Conservation (phyloP, 164 flowering plant species). For the Nymphaea thermarum region DNA sequence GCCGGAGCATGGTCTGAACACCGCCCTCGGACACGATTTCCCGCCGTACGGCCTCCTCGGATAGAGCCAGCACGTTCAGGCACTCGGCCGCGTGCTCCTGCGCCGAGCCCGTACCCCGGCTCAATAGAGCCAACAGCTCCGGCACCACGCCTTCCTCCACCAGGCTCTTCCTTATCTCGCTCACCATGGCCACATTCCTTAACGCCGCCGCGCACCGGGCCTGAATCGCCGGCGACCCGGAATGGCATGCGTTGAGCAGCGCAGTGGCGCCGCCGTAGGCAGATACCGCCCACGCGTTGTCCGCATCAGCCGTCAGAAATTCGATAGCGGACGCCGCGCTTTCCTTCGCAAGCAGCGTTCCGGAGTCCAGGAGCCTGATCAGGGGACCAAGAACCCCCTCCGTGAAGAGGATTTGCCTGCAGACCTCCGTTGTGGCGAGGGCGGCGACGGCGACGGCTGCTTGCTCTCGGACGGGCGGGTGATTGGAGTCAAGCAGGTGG, state of each 20-base stretch:
- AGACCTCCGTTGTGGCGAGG: conserved; percentile 31
- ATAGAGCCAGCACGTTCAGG: conserved; percentile 36
- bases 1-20: conserved; percentile 33
- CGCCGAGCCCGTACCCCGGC: conserved; percentile 19
- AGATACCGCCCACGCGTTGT: conserved; percentile 72
- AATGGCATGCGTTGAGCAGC: conserved; percentile 49
- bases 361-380: conserved; percentile 53
- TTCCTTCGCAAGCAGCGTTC: conserved; percentile 36
- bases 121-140: conserved; percentile 34
- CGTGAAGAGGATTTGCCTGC: conserved; percentile 42
- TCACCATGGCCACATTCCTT: conserved; percentile 35
- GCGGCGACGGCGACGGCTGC: conserved; percentile 39
- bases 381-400: conserved; percentile 73
- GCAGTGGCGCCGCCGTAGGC: conserved; percentile 69
- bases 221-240: conserved; percentile 36
- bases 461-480: conserved; percentile 38
- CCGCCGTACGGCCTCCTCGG: conserved; percentile 28
- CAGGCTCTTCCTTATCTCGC: conserved; percentile 34
- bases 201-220: conserved; percentile 46
- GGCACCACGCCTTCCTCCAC: conserved; percentile 59
- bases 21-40: conserved; percentile 25
- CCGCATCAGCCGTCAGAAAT: conserved; percentile 51
- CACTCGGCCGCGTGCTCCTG: conserved; percentile 44
- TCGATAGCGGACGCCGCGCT: conserved; percentile 58
- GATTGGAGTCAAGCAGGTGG: conserved; percentile 37